These are phyloP conservation scores for Cetradonia linearis DNA, from an alignment of 495 filamentous ascomycete species.

Conservation along the genomic window DNA sequence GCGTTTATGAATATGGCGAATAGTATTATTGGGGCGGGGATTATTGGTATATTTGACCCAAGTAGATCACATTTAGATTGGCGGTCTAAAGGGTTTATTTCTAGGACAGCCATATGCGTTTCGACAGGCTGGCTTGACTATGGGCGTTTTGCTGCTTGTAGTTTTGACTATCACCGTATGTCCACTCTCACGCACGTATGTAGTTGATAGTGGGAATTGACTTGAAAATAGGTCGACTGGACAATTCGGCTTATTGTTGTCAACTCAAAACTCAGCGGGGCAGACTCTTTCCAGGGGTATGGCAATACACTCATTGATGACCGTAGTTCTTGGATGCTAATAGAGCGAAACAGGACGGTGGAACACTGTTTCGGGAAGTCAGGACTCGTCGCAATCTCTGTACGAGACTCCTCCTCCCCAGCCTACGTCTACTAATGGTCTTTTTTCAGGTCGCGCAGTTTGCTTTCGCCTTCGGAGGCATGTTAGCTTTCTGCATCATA, in stretches of 20 bases:
- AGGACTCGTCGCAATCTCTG: slow-evolving; percentile 78
- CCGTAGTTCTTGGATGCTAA: background rate
- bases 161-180: slow-evolving; percentile 62
- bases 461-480: slow-evolving; percentile 97
- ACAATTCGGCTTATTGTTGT: slow-evolving; percentile 92
- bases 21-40: slow-evolving; percentile 93
- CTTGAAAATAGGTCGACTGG: slow-evolving; percentile 61
- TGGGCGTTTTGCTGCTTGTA: slow-evolving; percentile 68
- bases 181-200: background rate
- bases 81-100: slow-evolving; percentile 5
- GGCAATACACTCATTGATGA: background rate
- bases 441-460: slow-evolving; percentile 59
- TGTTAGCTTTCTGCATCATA: slow-evolving; percentile 97
- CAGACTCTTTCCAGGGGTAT: slow-evolving; percentile 75
- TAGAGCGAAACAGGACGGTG: slow-evolving; percentile 45
- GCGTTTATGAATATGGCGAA: slow-evolving; percentile 99
- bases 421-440: background rate
- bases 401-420: background rate
- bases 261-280: slow-evolving; percentile 88
- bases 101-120: slow-evolving; percentile 84
- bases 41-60: slow-evolving; percentile 50
- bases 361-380: slow-evolving; percentile 83
- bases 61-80: background rate
- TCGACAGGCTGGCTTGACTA: slow-evolving; percentile 72
- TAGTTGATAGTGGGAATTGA: slow-evolving; percentile 1